Percentiles rank a stretch among this genome's conserved stretches.
phyloP scores from a whole-genome alignment of 306 rosid species.

The Albizia julibrissin region DNA sequence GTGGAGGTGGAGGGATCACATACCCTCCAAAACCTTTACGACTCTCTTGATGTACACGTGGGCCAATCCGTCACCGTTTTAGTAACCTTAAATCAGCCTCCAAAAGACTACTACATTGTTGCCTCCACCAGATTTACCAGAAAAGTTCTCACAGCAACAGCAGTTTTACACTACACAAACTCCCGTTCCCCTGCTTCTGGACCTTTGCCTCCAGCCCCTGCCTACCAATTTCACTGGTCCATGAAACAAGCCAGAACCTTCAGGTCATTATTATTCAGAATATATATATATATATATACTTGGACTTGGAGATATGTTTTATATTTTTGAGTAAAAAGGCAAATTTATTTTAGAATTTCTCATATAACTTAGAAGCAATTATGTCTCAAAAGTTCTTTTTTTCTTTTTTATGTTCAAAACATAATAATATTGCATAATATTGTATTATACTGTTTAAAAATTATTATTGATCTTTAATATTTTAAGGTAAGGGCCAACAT shows the following conservation, averaged over 20 bases:
- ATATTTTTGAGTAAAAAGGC: too few species aligned
- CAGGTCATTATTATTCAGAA: conserved; percentile 48
- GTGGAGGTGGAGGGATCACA: conserved; percentile 98
- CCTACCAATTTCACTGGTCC: conserved; percentile 65
- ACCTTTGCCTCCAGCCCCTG: conserved; percentile 72
- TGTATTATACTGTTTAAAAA: too few species aligned
- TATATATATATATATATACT: too few species aligned
- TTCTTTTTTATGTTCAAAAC: too few species aligned
- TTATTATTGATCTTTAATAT: too few species aligned
- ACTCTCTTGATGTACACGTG: conserved; percentile 92
- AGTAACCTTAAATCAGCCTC: conserved; percentile 76
- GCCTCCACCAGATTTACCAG: conserved; percentile 81
- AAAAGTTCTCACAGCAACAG: conserved; percentile 57
- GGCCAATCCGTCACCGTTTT: conserved; percentile 85
- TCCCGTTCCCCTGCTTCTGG: conserved; percentile 70
- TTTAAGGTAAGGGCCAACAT: too few species aligned
- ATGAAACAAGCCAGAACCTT: conserved; percentile 86
- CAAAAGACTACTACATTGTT: conserved; percentile 84
- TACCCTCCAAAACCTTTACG: conserved; percentile 67
- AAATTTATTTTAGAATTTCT: too few species aligned
- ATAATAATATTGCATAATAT: too few species aligned
- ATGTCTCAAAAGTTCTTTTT: too few species aligned
- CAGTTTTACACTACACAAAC: conserved; percentile 76
- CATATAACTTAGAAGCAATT: too few species aligned
- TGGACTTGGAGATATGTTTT: not conserved